Base-by-base conservation (phyloP, 2,329 filamentous ascomycete species). In the Aspergillus floridensis region DNA sequence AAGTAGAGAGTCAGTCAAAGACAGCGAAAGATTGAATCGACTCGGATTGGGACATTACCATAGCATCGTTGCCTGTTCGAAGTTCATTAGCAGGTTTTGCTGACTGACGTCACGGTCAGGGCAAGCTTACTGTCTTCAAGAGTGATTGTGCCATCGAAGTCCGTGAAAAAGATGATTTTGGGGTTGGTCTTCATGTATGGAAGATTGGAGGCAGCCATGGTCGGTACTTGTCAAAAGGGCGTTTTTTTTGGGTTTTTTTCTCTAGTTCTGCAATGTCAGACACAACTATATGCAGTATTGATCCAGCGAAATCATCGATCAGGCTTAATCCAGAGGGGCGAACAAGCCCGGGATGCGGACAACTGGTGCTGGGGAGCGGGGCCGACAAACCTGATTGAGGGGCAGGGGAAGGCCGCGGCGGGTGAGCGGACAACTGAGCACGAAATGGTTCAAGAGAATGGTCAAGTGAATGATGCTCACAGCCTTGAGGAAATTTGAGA, bases 141-240 rank as follows among this genome's bases (percentile, higher is more conserved):
- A 52, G 93, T 97, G 74, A 97, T 93, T 56, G 93, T 98, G 71
- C 95, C 95, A 78, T 99, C 95, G 74, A 98, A 98, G 80, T 99
- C 95, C 68, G 93, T 96, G 82, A 98, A 98, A 85, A 99, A 97
- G 81, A 99, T 93, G 81, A 91, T 90, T 79, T 92, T 90, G 54
- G 93, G 93, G 74, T 89, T 87, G 59, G 74, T 77, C 61, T 76
- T 71, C 66, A 82, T 72, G 26, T 78, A 78, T 22, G 76, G 75
- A 41, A 78, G 72, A 14, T 62, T 59, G 11, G 61, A 66, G 29
- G 71, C 70, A 12, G 66, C 68, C 74, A 76, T 76, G 49, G 53
- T 70, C 59, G 38, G 12, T 44, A 44, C 3, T 44, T 44, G 6
- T 44, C 1, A 5, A 44, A 44, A 12, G 32, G 8, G 1, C 3